A percentile compares a stretch with the other conserved stretches of the same genome.
phyloP scores from a whole-genome alignment of 805 yeast genomes.

The Metschnikowia matae region DNA sequence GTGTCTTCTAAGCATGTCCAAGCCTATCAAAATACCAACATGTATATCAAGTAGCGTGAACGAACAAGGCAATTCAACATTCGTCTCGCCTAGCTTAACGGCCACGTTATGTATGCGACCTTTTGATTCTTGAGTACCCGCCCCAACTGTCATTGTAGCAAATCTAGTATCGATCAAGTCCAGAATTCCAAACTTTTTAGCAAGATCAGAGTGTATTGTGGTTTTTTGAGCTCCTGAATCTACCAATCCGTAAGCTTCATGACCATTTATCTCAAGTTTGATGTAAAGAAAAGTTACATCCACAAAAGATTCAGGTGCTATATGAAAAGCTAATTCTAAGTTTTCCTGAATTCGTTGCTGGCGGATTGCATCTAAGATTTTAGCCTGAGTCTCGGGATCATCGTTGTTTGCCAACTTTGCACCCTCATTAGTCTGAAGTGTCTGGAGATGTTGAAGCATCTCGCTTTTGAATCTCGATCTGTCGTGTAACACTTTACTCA shows the following conservation, averaged over 20 bases:
- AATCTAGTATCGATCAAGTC: conserved; percentile 77
- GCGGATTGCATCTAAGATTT: conserved; percentile 62
- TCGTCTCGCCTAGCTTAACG: conserved; percentile 60
- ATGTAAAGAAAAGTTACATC: conserved; percentile 81
- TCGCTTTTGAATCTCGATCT: conserved; percentile 43
- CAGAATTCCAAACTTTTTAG: conserved; percentile 64
- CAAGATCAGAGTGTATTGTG: conserved; percentile 72
- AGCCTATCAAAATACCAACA: conserved; percentile 76
- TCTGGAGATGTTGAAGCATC: conserved; percentile 23
- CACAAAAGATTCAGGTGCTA: conserved; percentile 86
- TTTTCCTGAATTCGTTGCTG: conserved; percentile 77
- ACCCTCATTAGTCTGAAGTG: conserved; percentile 25
- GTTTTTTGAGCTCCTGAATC: conserved; percentile 96
- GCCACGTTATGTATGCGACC: conserved; percentile 92
- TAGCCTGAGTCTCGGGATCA: conserved; percentile 61
- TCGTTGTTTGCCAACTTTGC: conserved; percentile 26
- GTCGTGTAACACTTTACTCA: conserved; percentile 44
- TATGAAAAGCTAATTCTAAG: conserved; percentile 73
- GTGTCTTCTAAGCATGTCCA: conserved; percentile 87
- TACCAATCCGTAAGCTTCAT: conserved; percentile 83
- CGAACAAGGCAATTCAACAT: conserved; percentile 38
- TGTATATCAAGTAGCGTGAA: conserved; percentile 53
- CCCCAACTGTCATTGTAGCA: conserved; percentile 83
- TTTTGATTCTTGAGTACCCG: conserved; percentile 71
- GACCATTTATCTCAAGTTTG: conserved; percentile 71